Evolutionary conservation across 106 monocot species (phyloP).

Genomic region (Narthecium ossifragum): DNA sequence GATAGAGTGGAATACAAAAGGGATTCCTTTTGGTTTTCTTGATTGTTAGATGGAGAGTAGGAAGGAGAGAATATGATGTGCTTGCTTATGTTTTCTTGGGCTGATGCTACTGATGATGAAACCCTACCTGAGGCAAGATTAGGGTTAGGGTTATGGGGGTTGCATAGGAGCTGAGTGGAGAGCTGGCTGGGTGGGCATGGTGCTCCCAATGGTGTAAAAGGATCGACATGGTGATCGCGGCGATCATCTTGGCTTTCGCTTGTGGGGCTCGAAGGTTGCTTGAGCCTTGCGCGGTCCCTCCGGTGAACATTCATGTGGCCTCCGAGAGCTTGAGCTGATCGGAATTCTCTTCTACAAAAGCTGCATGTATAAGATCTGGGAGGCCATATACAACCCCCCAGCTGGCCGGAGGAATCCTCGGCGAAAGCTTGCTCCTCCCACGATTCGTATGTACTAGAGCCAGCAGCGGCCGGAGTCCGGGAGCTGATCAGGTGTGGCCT

Average conservation of each 20-base stretch:
- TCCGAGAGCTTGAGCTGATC: slow-evolving; percentile 74
- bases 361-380: slow-evolving; percentile 65
- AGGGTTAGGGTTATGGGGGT: slow-evolving; percentile 9
- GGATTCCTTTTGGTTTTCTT: neutral
- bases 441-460: slow-evolving; percentile 15
- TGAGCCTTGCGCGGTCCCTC: slow-evolving; percentile 62
- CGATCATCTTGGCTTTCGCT: slow-evolving; percentile 12
- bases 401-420: slow-evolving; percentile 32
- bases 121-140: neutral
- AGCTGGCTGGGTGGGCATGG: neutral
- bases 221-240: neutral
- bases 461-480: neutral
- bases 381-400: slow-evolving; percentile 55
- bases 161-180: slow-evolving; percentile 8
- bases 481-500: slow-evolving; percentile 1
- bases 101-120: no score
- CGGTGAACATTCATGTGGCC: slow-evolving; percentile 94
- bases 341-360: slow-evolving; percentile 76
- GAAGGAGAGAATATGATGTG: neutral
- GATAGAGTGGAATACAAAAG: neutral
- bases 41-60: slow-evolving; percentile 6
- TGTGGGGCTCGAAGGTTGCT: slow-evolving; percentile 19
- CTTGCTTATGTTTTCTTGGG: neutral
- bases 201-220: neutral
- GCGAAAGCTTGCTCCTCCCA: slow-evolving; percentile 79